Evolutionary conservation across 2,329 filamentous ascomycete species (phyloP).

Genomic region (Colletotrichum scovillei): DNA sequence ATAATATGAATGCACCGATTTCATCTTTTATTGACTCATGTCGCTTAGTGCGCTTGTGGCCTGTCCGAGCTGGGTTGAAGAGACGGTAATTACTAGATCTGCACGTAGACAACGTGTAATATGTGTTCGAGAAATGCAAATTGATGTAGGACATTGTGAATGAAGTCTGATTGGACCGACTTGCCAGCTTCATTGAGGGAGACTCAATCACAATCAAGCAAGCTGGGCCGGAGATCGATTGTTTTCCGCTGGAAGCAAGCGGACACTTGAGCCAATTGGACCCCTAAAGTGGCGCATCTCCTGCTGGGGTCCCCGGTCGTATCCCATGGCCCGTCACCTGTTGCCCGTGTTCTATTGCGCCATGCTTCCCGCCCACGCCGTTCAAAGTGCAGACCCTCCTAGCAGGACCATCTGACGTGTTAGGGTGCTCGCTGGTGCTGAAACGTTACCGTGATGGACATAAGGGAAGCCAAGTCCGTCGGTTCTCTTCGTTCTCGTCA

Average conservation of each 20-base stretch:
- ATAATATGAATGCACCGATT: not conserved
- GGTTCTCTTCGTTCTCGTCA: not conserved
- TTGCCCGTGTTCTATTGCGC: not conserved
- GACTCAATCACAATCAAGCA: not conserved
- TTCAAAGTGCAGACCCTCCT: not conserved
- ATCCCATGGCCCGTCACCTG: too few species aligned
- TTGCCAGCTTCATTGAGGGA: not conserved
- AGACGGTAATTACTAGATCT: not conserved
- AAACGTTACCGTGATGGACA: constrained; percentile 9
- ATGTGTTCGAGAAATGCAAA: not conserved
- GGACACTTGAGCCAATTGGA: not conserved
- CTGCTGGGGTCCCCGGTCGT: not conserved
- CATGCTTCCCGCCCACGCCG: not conserved
- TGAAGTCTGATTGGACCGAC: not conserved
- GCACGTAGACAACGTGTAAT: not conserved
- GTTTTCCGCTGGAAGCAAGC: not conserved
- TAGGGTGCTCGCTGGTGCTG: not conserved
- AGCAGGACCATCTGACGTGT: not conserved
- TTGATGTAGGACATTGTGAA: not conserved
- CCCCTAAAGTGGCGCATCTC: not conserved
- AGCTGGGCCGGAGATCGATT: too few species aligned
- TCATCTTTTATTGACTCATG: not conserved
- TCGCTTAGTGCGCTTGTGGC: not conserved
- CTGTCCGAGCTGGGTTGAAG: not conserved
- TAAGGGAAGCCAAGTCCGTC: not conserved